Evolutionary conservation across 2,329 filamentous ascomycete species (phyloP).

Genomic region (Colletotrichum limetticola): DNA sequence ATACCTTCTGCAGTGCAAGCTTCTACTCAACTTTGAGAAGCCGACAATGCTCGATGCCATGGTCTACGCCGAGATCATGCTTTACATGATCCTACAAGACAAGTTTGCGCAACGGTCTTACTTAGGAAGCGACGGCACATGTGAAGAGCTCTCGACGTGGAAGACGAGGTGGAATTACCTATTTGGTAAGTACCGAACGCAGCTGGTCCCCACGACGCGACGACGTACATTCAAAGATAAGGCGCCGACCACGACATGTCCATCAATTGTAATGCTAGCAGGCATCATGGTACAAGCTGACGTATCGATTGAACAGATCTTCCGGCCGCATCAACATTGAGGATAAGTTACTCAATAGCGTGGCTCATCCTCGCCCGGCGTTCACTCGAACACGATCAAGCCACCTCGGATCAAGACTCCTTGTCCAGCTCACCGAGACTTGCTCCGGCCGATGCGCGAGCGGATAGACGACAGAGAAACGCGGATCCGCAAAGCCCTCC

Average conservation of each 20-base stretch:
- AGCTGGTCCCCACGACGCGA: background rate
- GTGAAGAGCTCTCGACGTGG: conserved; percentile 46
- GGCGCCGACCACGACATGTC: background rate
- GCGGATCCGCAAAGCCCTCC: background rate
- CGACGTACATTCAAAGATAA: background rate
- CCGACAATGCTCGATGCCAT: conserved; percentile 54
- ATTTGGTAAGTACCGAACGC: conserved; percentile 39
- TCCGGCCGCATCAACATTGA: conserved; percentile 46
- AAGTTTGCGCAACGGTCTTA: conserved; percentile 45
- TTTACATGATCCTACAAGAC: conserved; percentile 49
- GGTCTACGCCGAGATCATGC: conserved; percentile 51
- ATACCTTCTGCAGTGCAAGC: conserved; percentile 53
- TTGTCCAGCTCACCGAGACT: conserved; percentile 27
- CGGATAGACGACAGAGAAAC: background rate
- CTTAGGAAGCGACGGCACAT: conserved; percentile 43
- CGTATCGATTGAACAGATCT: conserved; percentile 38
- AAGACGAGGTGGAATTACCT: conserved; percentile 48
- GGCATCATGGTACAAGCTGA: background rate
- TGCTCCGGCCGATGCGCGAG: conserved; percentile 5
- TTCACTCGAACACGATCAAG: conserved; percentile 26
- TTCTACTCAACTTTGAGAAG: conserved; percentile 51
- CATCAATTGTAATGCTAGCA: background rate
- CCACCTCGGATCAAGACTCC: conserved; percentile 29
- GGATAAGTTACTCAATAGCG: conserved; percentile 46
- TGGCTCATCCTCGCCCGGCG: conserved; percentile 44